Percentiles rank a stretch among this genome's conserved stretches.
phyloP scores from a whole-genome alignment of 2,329 filamentous ascomycete genomes.

The Cryphonectria naterciae region DNA sequence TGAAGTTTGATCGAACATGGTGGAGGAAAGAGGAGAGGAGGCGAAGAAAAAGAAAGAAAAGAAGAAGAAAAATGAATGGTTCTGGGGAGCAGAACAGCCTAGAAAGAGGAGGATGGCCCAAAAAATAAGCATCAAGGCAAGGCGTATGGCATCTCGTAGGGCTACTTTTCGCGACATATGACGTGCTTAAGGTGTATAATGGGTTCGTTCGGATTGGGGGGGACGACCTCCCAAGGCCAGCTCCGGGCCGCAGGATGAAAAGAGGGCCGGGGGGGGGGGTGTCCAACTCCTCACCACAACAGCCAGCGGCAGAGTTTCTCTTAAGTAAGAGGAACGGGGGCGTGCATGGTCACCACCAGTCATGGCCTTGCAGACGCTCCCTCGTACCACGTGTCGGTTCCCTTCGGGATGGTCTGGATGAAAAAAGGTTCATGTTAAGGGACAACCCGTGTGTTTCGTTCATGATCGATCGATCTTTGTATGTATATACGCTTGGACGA shows the following conservation, averaged over 20 bases:
- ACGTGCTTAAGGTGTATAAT: constrained; percentile 26
- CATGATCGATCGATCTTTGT: not conserved
- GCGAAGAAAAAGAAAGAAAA: not conserved
- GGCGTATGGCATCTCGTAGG: constrained; percentile 9
- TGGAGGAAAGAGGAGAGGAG: not conserved
- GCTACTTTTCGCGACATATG: constrained; percentile 29
- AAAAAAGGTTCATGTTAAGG: not conserved
- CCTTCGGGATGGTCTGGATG: not conserved
- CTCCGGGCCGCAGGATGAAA: not conserved
- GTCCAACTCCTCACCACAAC: not conserved
- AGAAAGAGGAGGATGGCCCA: not conserved
- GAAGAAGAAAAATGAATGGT: not conserved
- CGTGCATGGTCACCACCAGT: not conserved
- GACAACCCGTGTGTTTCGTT: not conserved
- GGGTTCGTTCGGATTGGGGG: not conserved
- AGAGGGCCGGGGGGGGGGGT: not conserved
- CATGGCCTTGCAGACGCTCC: not conserved
- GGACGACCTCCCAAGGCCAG: not conserved
- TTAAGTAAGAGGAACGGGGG: constrained; percentile 16
- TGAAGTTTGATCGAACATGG: not conserved
- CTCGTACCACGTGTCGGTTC: not conserved
- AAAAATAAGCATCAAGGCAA: not conserved
- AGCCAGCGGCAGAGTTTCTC: constrained; percentile 11
- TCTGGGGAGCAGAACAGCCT: not conserved
- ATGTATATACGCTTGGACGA: not conserved